phyloP scores from a whole-genome alignment of 192 early-diverging fungal species.

The Coemansia sp. region DNA sequence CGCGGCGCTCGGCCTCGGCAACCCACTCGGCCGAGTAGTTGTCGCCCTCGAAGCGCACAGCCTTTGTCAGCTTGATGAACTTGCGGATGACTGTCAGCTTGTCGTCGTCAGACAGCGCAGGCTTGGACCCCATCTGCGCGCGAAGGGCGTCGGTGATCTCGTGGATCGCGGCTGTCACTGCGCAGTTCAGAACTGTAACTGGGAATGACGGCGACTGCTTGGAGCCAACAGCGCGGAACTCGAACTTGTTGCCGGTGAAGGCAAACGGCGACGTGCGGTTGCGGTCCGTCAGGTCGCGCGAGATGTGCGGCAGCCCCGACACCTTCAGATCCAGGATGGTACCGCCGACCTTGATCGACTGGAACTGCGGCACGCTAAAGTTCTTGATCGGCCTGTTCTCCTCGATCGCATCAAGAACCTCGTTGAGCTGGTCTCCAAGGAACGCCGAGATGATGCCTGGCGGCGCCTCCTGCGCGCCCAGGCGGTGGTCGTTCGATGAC shows the following conservation, averaged over 20 bases:
- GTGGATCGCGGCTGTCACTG: conserved; percentile 81
- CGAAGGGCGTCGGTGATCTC: conserved; percentile 74
- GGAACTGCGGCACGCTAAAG: conserved; percentile 87
- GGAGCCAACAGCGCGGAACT: conserved; percentile 99
- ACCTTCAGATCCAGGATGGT: conserved; percentile 96
- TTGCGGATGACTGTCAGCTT: conserved; percentile 85
- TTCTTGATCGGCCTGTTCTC: conserved; percentile 84
- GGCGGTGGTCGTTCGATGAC: conserved; percentile 96
- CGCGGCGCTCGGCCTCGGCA: conserved; percentile 88
- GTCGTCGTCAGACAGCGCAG: conserved; percentile 80
- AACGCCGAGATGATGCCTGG: conserved; percentile 97
- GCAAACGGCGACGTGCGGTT: conserved; percentile 99
- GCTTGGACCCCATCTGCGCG: conserved; percentile 83
- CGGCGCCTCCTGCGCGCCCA: conserved; percentile 98
- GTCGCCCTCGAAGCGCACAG: conserved; percentile 96
- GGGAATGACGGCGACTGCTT: conserved; percentile 98
- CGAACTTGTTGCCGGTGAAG: conserved; percentile 99
- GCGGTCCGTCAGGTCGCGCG: conserved; percentile 97
- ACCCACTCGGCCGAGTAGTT: conserved; percentile 97
- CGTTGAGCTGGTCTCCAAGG: conserved; percentile 95
- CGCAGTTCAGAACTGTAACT: conserved; percentile 89
- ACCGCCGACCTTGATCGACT: conserved; percentile 92
- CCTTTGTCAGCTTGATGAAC: conserved; percentile 68
- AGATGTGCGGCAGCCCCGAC: conserved; percentile 84
- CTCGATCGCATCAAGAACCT: conserved; percentile 93